These are phyloP conservation scores for Juncus effusus DNA, from an alignment of 176 grass and related monocot species.

Conservation along the genomic window DNA sequence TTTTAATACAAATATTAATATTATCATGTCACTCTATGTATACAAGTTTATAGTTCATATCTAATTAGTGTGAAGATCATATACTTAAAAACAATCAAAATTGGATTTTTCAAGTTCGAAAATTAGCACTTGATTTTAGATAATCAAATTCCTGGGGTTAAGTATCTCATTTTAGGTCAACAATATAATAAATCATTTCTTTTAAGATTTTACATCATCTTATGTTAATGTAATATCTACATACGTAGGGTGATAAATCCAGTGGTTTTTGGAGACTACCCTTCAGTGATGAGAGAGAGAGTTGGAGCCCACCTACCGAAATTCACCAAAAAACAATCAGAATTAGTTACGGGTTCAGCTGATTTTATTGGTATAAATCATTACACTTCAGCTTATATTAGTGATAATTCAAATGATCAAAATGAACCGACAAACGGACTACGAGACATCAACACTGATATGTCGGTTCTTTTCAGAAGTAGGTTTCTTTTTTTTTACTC, in stretches of 20 bases:
- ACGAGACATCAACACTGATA: slow-evolving; percentile 46
- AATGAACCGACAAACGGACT: background rate
- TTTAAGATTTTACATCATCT: too few relatives aligned
- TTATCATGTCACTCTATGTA: too few relatives aligned
- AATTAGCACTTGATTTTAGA: too few relatives aligned
- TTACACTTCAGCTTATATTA: slow-evolving; percentile 61
- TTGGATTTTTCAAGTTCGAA: too few relatives aligned
- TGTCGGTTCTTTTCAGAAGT: slow-evolving; percentile 48
- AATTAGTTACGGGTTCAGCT: slow-evolving; percentile 44
- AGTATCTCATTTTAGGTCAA: too few relatives aligned
- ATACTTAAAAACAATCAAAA: too few relatives aligned
- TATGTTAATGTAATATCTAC: too few relatives aligned
- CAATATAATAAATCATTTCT: too few relatives aligned
- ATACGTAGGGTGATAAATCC: slow-evolving; percentile 52
- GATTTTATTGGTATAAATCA: slow-evolving; percentile 84
- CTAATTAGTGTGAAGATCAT: too few relatives aligned
- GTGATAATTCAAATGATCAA: slow-evolving; percentile 37
- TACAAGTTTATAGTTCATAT: too few relatives aligned
- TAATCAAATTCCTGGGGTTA: too few relatives aligned
- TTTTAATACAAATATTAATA: too few relatives aligned
- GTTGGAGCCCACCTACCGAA: slow-evolving; percentile 48
- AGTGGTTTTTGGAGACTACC: slow-evolving; percentile 74
- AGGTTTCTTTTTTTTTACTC: background rate
- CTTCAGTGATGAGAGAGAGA: slow-evolving; percentile 59
- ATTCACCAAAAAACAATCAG: slow-evolving; percentile 51